Conservation (phyloP, 192 early-diverging fungal species). For the Spizellomyces sp. region DNA sequence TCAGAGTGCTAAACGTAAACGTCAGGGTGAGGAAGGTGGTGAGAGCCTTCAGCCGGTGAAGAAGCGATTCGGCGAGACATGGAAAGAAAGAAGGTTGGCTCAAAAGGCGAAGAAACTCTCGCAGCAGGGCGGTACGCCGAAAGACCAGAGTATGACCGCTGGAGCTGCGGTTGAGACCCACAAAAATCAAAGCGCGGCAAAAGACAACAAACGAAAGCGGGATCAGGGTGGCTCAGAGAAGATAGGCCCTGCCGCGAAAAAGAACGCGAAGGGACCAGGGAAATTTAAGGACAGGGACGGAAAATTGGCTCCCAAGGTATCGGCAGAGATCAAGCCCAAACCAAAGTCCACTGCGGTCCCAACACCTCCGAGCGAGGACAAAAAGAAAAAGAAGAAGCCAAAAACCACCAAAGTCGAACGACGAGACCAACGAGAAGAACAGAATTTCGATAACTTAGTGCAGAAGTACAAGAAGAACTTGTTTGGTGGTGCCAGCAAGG, state of each 20-base stretch:
- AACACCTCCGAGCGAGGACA: neutral
- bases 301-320: neutral
- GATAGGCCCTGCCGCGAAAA: constrained; percentile 1
- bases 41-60: constrained; percentile 24
- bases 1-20: constrained; percentile 9
- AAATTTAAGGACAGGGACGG: neutral
- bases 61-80: constrained; percentile 31
- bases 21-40: constrained; percentile 20
- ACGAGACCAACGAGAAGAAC: constrained; percentile 8
- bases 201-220: constrained; percentile 17
- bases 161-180: constrained; percentile 11
- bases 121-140: constrained; percentile 2
- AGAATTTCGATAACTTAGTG: constrained; percentile 30
- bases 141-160: constrained; percentile 8
- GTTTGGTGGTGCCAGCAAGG: constrained; percentile 20
- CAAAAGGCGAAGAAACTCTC: constrained; percentile 8
- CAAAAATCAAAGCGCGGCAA: constrained; percentile 15
- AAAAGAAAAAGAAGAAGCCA: constrained; percentile 7
- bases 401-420: constrained; percentile 1
- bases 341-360: neutral
- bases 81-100: constrained; percentile 20
- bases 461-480: constrained; percentile 38
- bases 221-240: constrained; percentile 11
- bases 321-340: too few species aligned
- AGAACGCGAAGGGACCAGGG: neutral